These are phyloP conservation scores for Pyrenochaeta sp. DNA, from an alignment of 2,329 filamentous ascomycete species.

Conservation along the genomic window DNA sequence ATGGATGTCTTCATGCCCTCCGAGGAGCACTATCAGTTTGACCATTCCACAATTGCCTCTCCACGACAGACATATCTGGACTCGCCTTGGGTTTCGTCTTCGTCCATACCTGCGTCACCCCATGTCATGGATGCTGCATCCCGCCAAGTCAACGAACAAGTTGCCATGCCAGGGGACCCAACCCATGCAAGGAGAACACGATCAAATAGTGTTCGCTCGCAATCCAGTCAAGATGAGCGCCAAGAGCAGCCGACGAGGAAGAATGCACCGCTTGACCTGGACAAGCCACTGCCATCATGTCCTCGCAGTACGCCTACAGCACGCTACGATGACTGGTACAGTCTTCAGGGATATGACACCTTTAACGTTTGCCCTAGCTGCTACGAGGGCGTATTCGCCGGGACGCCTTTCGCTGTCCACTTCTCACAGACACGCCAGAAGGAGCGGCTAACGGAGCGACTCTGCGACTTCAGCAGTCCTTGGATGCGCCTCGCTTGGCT, in stretches of 20 bases:
- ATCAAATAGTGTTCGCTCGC: slow-evolving; percentile 38
- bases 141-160: slow-evolving; percentile 15
- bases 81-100: slow-evolving; percentile 28
- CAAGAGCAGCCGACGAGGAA: slow-evolving; percentile 23
- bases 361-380: slow-evolving; percentile 87
- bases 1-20: slow-evolving; percentile 52
- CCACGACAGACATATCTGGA: slow-evolving; percentile 35
- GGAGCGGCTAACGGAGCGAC: slow-evolving; percentile 65
- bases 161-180: slow-evolving; percentile 29
- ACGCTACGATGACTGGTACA: slow-evolving; percentile 81
- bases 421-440: slow-evolving; percentile 71
- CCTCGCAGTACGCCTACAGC: slow-evolving; percentile 69
- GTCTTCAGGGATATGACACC: slow-evolving; percentile 71
- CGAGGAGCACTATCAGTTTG: slow-evolving; percentile 53
- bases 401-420: slow-evolving; percentile 71
- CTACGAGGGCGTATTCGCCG: slow-evolving; percentile 73
- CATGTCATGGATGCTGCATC: slow-evolving; percentile 25
- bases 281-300: slow-evolving; percentile 64
- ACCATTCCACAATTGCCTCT: slow-evolving; percentile 34
- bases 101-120: slow-evolving; percentile 29
- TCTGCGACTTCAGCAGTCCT: slow-evolving; percentile 81
- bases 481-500: slow-evolving; percentile 90
- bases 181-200: slow-evolving; percentile 27
- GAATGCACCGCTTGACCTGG: slow-evolving; percentile 18
- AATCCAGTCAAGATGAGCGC: slow-evolving; percentile 32